Conservation (phyloP, 1,139 yeast species). For the Saccharomyces hybrid region DNA sequence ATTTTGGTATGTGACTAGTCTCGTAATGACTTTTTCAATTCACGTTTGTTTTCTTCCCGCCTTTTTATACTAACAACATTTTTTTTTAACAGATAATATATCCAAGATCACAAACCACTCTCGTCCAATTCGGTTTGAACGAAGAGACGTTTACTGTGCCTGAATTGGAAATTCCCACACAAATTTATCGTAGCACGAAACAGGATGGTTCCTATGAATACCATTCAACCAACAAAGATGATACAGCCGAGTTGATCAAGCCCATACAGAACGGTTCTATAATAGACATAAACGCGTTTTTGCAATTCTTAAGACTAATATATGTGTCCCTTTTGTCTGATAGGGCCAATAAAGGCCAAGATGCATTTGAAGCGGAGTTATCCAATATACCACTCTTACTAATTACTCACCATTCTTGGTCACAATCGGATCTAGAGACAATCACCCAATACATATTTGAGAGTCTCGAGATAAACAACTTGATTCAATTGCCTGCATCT, state of each 20-base stretch:
- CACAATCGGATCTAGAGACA: conserved; percentile 55
- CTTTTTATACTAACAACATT: conserved; percentile 3
- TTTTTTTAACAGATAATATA: conserved; percentile 43
- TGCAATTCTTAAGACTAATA: conserved; percentile 54
- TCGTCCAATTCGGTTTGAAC: conserved; percentile 72
- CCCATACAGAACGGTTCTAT: conserved; percentile 64
- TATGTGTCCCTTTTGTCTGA: conserved; percentile 46
- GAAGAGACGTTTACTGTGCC: conserved; percentile 72
- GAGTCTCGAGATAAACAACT: conserved; percentile 61
- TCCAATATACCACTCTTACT: conserved; percentile 48
- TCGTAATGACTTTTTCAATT: not conserved
- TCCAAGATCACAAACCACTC: conserved; percentile 69
- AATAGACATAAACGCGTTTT: conserved; percentile 60
- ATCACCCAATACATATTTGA: conserved; percentile 78
- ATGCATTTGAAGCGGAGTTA: conserved; percentile 34
- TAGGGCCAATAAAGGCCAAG: conserved; percentile 35
- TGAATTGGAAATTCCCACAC: conserved; percentile 62
- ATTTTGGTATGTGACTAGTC: conserved; percentile 10
- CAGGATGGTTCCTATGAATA: conserved; percentile 16
- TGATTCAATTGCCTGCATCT: conserved; percentile 60
- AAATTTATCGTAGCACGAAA: conserved; percentile 50
- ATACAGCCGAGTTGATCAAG: conserved; percentile 37
- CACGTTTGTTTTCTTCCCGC: not conserved
- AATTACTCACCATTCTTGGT: conserved; percentile 61
- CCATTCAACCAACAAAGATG: conserved; percentile 36